Evolutionary conservation across 2,329 filamentous ascomycete genomes (phyloP).

Genomic region (Neurospora sp.): DNA sequence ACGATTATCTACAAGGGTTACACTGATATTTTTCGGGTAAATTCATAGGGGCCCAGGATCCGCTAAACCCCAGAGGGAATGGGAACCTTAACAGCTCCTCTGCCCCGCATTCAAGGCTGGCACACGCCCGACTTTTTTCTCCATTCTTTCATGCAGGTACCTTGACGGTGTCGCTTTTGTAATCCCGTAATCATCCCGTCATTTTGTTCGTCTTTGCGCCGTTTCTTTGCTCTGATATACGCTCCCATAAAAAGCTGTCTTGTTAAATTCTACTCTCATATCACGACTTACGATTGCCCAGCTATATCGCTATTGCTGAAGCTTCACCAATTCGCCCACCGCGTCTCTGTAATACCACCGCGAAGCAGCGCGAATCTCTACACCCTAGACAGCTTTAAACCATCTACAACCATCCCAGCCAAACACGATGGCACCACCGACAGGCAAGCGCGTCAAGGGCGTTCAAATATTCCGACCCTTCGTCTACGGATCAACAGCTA

Average conservation of each 20-base stretch:
- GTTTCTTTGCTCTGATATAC: neutral
- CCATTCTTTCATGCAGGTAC: neutral
- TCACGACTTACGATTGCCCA: neutral
- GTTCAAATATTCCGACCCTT: conserved; percentile 55
- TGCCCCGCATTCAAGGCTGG: conserved; percentile 15
- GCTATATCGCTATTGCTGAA: neutral
- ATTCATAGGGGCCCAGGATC: neutral
- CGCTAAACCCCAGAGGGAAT: neutral
- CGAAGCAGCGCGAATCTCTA: neutral
- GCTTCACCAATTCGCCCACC: neutral
- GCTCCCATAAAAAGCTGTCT: neutral
- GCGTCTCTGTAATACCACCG: neutral
- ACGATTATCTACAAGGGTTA: conserved; percentile 4
- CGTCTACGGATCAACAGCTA: conserved; percentile 71
- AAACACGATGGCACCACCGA: conserved; percentile 46
- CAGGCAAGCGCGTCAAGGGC: conserved; percentile 55
- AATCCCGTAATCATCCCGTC: neutral
- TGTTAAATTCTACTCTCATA: neutral
- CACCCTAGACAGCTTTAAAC: neutral
- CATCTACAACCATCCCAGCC: conserved; percentile 2
- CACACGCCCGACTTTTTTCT: neutral
- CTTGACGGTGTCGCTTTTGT: neutral
- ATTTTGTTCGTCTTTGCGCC: neutral
- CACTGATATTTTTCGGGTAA: conserved; percentile 3
- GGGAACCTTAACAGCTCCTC: neutral